Evolutionary conservation across 1,139 yeast species (phyloP).

Genomic region (Geotrichum carabidarum): DNA sequence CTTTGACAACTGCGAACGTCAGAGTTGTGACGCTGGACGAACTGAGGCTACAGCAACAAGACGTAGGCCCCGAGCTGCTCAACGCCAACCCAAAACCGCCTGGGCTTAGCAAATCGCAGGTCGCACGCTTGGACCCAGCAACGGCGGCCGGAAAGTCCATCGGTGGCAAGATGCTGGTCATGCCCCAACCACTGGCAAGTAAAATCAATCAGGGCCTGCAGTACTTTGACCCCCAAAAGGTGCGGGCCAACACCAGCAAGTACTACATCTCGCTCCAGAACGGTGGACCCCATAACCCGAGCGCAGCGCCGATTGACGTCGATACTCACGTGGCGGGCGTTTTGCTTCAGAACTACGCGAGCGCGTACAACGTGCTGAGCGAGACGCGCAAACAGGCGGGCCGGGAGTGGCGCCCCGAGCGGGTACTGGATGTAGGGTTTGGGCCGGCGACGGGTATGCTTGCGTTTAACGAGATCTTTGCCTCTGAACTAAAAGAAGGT

Average conservation of each 20-base stretch:
- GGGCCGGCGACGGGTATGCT: slow-evolving; percentile 94
- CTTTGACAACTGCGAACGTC: neutral
- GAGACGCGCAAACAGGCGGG: slow-evolving; percentile 59
- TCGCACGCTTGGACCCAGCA: slow-evolving; percentile 9
- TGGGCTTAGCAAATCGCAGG: slow-evolving; percentile 2
- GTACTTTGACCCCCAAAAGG: slow-evolving; percentile 27
- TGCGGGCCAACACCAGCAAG: slow-evolving; percentile 28
- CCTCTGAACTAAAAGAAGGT: slow-evolving; percentile 37
- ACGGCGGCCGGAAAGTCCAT: slow-evolving; percentile 17
- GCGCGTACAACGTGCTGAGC: slow-evolving; percentile 57
- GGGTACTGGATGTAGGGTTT: slow-evolving; percentile 72
- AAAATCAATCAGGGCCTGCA: slow-evolving; percentile 24
- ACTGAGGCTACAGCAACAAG: slow-evolving; percentile 6
- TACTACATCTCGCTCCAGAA: slow-evolving; percentile 27
- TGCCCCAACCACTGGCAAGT: slow-evolving; percentile 24
- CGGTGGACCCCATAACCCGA: slow-evolving; percentile 32
- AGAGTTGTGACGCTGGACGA: slow-evolving; percentile 13
- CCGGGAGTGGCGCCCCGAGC: slow-evolving; percentile 54
- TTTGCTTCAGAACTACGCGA: slow-evolving; percentile 81
- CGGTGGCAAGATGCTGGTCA: slow-evolving; percentile 15
- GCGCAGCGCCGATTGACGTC: slow-evolving; percentile 52
- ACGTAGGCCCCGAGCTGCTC: neutral
- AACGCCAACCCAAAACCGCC: neutral
- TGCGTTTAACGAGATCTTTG: slow-evolving; percentile 80
- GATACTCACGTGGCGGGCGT: slow-evolving; percentile 80